phyloP scores from a whole-genome alignment of 1,284 basidiomycete genomes.

The Apiotrichum laibachii region DNA sequence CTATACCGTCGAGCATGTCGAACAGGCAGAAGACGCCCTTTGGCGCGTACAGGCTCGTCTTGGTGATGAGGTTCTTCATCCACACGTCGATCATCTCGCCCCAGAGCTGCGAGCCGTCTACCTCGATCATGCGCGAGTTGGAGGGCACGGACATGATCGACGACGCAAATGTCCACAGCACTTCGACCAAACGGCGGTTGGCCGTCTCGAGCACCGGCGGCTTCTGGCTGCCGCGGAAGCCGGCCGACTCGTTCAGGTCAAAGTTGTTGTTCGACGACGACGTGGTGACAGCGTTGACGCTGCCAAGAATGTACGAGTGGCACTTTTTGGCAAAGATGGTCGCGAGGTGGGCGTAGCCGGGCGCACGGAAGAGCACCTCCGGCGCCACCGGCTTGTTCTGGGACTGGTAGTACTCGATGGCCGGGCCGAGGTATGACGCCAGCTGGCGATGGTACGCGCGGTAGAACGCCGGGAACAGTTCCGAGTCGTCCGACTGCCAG shows the following conservation, averaged over 20 bases:
- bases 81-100: conserved; percentile 53
- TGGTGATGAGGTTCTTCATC: conserved; percentile 52
- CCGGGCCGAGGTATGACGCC: conserved; percentile 50
- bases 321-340: conserved; percentile 52
- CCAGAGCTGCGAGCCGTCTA: conserved; percentile 50
- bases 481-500: conserved; percentile 56
- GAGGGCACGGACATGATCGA: conserved; percentile 38
- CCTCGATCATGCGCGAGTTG: conserved; percentile 38
- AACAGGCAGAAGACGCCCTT: conserved; percentile 55
- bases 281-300: conserved; percentile 52
- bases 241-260: conserved; percentile 55
- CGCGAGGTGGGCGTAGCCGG: conserved; percentile 54
- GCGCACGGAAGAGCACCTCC: conserved; percentile 49
- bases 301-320: conserved; percentile 53
- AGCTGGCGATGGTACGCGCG: conserved; percentile 56
- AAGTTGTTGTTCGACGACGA: conserved; percentile 50
- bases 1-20: conserved; percentile 50
- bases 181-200: conserved; percentile 54
- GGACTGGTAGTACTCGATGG: conserved; percentile 41
- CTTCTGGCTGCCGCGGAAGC: conserved; percentile 54
- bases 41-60: conserved; percentile 55
- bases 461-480: conserved; percentile 57
- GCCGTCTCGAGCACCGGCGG: conserved; percentile 56
- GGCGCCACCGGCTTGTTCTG: conserved; percentile 42
- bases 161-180: conserved; percentile 52